Evolutionary conservation across 805 yeast species (phyloP).

Genomic region (Candida verbasci): DNA sequence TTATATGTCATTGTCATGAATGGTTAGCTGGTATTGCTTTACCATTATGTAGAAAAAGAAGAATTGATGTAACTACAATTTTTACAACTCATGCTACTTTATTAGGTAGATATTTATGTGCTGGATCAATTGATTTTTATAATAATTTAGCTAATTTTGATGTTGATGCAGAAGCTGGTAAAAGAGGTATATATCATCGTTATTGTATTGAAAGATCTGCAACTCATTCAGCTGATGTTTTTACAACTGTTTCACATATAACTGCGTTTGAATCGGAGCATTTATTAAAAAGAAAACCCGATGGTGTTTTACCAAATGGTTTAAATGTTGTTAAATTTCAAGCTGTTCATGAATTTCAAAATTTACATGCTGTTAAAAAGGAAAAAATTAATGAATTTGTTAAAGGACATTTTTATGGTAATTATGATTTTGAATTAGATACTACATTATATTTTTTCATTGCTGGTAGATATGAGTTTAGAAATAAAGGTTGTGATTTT

Average conservation of each 20-base stretch:
- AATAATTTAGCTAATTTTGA: conserved; percentile 85
- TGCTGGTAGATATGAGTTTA: conserved; percentile 95
- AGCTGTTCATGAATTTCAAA: conserved; percentile 97
- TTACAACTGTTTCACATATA: conserved; percentile 94
- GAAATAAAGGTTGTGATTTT: conserved; percentile 96
- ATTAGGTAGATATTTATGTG: conserved; percentile 91
- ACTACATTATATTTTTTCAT: conserved; percentile 93
- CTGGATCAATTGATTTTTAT: conserved; percentile 94
- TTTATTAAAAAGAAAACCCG: conserved; percentile 90
- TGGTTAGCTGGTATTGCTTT: conserved; percentile 97
- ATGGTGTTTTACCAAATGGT: conserved; percentile 96
- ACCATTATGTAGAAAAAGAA: conserved; percentile 86
- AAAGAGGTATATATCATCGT: conserved; percentile 94
- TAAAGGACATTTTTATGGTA: conserved; percentile 96
- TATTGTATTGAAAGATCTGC: conserved; percentile 97
- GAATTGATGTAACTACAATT: conserved; percentile 89
- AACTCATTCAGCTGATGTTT: conserved; percentile 92
- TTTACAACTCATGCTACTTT: conserved; percentile 97
- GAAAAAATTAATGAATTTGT: conserved; percentile 91
- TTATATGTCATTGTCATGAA: conserved; percentile 92
- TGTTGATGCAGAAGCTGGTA: conserved; percentile 97
- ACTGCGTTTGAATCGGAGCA: conserved; percentile 97
- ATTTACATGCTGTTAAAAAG: conserved; percentile 87
- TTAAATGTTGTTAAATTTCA: conserved; percentile 92
- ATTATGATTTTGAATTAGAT: conserved; percentile 89